Base-by-base conservation (phyloP, 441 rosid species). In the Biscutella laevigata region DNA sequence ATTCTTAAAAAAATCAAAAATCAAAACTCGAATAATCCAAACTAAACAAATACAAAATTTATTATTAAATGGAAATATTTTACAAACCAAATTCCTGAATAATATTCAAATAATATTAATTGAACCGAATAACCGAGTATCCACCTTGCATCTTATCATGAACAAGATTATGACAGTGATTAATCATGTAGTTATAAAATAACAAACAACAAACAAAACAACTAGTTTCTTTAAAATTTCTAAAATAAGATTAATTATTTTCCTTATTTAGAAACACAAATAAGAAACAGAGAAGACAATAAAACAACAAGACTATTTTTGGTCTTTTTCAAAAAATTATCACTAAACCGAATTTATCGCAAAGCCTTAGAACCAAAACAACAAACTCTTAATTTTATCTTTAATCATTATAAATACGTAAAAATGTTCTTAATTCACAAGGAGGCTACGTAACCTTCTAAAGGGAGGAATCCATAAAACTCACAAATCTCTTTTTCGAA, bases 371-470 rank as follows among this genome's bases (percentile, higher is more conserved):
- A 54, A 67, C 53, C 34, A 35, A 29, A 60, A 67, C 54, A 67
- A 53, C 67, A 22, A 67, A 54, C 7, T 53, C 66, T 47, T 39
- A 66, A 66, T 59, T 59, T 50, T 15, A 36, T 27, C 2, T 22
- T 8, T n/a, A n/a, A 25, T 55, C 33, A 47, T 67, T 60, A 61
- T 67, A 60, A 60, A 67, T 52, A 60, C 40, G 6, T n/a, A n/a
- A n/a, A 34, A 24, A 0, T 37, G 9, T 19, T 52, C 30, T n/a
- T n/a, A n/a, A 59, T 66, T 66, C 66, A 52, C 0, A 66, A 5
- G 71, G 57, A 53, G 66, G 66, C 61, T 46, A 66, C 62, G 57
- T 54, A 33, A 61, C 66, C 67, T 67, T 67, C 71, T n/a, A n/a
- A 14, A 60, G 39, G 62, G 63, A 64, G 63, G 53, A 48, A 58